Evolutionary conservation across 495 filamentous ascomycete species (phyloP), one percentile per base, ranked within the genome.

Genomic region (Tuber borchii): DNA sequence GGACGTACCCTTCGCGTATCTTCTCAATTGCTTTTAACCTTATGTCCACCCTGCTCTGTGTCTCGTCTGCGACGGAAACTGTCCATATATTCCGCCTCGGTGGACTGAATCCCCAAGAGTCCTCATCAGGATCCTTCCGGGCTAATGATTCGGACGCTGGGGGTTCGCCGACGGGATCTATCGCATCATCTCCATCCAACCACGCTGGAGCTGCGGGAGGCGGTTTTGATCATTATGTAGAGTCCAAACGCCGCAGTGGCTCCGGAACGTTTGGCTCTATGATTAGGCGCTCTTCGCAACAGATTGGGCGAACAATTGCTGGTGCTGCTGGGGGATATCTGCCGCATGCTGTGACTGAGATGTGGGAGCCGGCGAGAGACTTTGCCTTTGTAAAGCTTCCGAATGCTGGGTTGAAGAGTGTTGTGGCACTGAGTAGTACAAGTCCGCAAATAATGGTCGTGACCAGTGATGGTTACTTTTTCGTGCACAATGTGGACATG

Each of bases 21-120:
- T 97, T 92, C 84, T 96, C 93, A 89, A 97, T 99, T 95, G 95
- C 93, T n/a, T 99, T 98, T 87, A 99, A 99, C 83, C 88, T 93
- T 22, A 94, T 91, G 45, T 96, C 93, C 6, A 95, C 95, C 10
- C 87, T 99, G 3, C 90, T 99, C 48, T 97, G 93, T 80, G 94
- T 98, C 73, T 97, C 95, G 19, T 97, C 95, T 16, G 93, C 93
- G 2, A 95, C 94, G 0, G 96, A 99, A 81, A 99, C 95, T 19
- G 91, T 99, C n/a, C 95, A 99, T 82, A 90, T 99, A 71, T 99
- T 98, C 85, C 93, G 94, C 65, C 86, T 98, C 68, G 87, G 85
- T 72, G 81, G 76, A 75, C 82, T 77, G 75, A 70, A 71, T n/a
- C 74, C 77, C 39, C 71, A 71, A 26, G 74, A 78, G 12, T 39